Evolutionary conservation across 2,329 filamentous ascomycete species (phyloP).

Genomic region (Dendryphion nanum): DNA sequence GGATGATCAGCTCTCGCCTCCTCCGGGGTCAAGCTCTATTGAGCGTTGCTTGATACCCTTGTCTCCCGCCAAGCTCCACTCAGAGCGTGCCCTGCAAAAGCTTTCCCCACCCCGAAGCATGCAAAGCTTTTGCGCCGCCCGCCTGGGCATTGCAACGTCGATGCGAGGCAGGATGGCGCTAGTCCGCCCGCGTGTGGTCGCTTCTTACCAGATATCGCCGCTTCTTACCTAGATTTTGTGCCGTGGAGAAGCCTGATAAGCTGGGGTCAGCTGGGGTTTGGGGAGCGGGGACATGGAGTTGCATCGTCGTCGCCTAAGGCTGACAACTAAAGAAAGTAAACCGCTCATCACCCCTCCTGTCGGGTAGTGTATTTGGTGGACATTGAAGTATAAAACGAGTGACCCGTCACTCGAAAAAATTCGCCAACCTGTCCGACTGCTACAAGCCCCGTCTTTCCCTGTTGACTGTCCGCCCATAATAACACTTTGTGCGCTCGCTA

Average conservation of each 20-base stretch:
- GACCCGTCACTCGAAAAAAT: not conserved
- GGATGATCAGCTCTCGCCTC: too few relatives aligned
- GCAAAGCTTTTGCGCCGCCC: slow-evolving; percentile 9
- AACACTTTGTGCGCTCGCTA: not conserved
- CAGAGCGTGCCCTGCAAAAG: slow-evolving; percentile 7
- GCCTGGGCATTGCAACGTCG: slow-evolving; percentile 17
- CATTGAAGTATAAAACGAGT: not conserved
- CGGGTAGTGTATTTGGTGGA: too few relatives aligned
- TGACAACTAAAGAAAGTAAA: too few relatives aligned
- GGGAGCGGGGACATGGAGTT: too few relatives aligned
- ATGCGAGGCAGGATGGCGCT: not conserved
- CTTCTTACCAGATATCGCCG: not conserved
- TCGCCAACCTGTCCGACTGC: not conserved
- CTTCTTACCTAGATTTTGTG: not conserved
- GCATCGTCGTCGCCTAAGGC: too few relatives aligned
- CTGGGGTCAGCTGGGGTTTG: not conserved
- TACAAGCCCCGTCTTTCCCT: not conserved
- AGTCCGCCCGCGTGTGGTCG: not conserved
- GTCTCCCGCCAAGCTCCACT: slow-evolving; percentile 13
- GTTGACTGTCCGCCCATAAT: not conserved
- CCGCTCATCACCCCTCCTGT: too few relatives aligned
- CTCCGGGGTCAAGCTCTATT: not conserved
- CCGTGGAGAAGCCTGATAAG: not conserved
- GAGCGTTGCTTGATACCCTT: not conserved
- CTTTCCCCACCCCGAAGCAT: slow-evolving; percentile 13